Percentiles rank a stretch among this genome's conserved stretches.
These are phyloP conservation scores for Trichoderma sp. DNA, from an alignment of 2,329 filamentous ascomycete species.

Conservation along the genomic window DNA sequence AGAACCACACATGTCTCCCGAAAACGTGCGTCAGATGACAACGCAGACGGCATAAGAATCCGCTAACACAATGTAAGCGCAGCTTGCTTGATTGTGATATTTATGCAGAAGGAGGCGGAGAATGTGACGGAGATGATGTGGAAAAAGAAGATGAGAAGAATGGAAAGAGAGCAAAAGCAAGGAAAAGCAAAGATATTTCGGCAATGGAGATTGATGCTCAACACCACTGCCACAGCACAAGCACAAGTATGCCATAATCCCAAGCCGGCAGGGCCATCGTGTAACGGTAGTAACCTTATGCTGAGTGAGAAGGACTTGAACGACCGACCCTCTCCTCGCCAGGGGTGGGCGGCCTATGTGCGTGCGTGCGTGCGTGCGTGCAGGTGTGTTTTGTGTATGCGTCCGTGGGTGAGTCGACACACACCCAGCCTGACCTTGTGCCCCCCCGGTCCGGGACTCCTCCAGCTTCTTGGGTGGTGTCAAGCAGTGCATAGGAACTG, in stretches of 20 bases:
- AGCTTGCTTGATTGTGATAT: neutral
- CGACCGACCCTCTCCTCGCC: constrained; percentile 8
- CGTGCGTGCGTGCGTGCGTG: constrained; percentile 4
- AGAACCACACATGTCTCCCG: constrained; percentile 7
- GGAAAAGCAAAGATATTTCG: neutral
- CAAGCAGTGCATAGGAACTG: neutral
- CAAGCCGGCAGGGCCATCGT: constrained; percentile 19
- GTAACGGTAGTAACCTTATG: constrained; percentile 8
- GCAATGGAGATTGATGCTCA: constrained; percentile 21
- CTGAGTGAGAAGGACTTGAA: constrained; percentile 9
- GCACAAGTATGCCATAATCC: constrained; percentile 1
- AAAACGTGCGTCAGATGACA: constrained; percentile 9
- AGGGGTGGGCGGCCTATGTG: constrained; percentile 14
- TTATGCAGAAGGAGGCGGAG: no score
- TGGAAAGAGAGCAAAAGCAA: neutral
- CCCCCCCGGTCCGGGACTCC: constrained; percentile 2
- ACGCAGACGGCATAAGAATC: constrained; percentile 1
- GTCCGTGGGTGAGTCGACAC: constrained; percentile 13
- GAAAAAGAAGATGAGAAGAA: no score
- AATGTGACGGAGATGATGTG: no score
- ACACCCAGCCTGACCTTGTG: constrained; percentile 9
- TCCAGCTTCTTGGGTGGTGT: constrained; percentile 11
- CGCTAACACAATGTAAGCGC: constrained; percentile 14
- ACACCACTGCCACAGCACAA: neutral
- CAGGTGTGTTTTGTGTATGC: constrained; percentile 6